Evolutionary conservation across 495 filamentous ascomycete species (phyloP), one percentile per base, ranked within the genome.

Genomic region (Pseudevernia furfuracea): DNA sequence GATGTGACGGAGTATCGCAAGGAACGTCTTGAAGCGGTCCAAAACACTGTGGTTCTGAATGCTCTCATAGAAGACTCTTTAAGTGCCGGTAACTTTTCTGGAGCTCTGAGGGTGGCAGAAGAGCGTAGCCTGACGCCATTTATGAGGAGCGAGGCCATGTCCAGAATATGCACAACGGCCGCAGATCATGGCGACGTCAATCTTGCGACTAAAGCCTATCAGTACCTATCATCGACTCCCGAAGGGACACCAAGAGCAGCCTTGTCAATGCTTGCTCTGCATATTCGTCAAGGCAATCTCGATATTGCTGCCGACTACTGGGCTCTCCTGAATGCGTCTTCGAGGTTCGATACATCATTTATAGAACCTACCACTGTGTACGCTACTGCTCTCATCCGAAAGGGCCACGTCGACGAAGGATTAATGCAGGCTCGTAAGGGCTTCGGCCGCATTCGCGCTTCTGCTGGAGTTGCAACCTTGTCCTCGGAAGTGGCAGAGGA

Each of bases 321-420:
- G 89, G 79, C 82, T 56, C 78, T 88, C 64, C 75, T 97, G 39
- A 85, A 76, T 65, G 80, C 75, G 32, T 62, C 58, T 39, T 59
- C 66, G 19, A 59, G 11, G 3, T 80, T 85, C 41, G 82, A 83
- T 74, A 75, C 79, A 63, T 81, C 84, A 49, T 89, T 95, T 77
- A 84, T 96, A 60, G 91, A 95, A 76, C 87, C 90, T 37, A 87
- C 90, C 15, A 82, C 88, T 56, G 92, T 94, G 89, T 96, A 91
- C 74, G 83, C 87, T 59, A 82, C 94, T 43, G 89, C 89, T 61
- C 79, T 95, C 72, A 84, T 96, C 71, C 88, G 86, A 66, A 88
- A 87, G 62, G 90, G 89, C 58, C 84, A 90, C 68, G 80, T 93
- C 58, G 84, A 87, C 23, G 88, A 89, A 61, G 91, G 87, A 41